phyloP scores from a whole-genome alignment of 2,329 filamentous ascomycete species.

The Cercospora beticola region DNA sequence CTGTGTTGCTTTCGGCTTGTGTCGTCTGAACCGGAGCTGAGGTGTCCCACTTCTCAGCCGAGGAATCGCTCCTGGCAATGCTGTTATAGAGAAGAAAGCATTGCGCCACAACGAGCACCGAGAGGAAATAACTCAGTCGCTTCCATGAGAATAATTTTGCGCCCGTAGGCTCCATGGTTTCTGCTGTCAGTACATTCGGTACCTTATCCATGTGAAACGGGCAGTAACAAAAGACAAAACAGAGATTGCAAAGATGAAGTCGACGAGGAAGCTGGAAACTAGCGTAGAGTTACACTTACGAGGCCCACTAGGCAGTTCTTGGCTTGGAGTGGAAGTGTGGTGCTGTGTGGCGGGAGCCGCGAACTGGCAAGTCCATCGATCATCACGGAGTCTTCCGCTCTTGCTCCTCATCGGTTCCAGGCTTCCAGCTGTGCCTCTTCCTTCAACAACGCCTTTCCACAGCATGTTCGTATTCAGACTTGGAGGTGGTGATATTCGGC shows the following conservation, averaged over 20 bases:
- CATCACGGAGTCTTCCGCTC: neutral
- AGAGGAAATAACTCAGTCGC: neutral
- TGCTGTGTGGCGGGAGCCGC: neutral
- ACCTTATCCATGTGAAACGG: neutral
- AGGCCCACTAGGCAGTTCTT: neutral
- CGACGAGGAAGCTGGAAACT: neutral
- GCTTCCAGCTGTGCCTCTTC: neutral
- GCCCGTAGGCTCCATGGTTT: constrained; percentile 7
- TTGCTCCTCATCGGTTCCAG: neutral
- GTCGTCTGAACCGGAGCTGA: neutral
- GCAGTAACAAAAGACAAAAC: neutral
- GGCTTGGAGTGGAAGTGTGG: neutral
- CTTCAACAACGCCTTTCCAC: neutral
- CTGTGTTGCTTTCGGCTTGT: neutral
- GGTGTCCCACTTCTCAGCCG: neutral
- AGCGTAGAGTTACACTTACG: neutral
- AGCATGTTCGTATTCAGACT: neutral
- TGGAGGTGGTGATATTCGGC: neutral
- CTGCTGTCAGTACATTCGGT: neutral
- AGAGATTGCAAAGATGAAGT: neutral
- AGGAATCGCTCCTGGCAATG: constrained; percentile 2
- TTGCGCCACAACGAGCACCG: neutral
- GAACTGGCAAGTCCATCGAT: neutral
- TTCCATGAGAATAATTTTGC: neutral
- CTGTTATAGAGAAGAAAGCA: constrained; percentile 4